These are phyloP conservation scores for Trichoderma atrobrunneum DNA, from an alignment of 2,329 filamentous ascomycete species.

Conservation along the genomic window DNA sequence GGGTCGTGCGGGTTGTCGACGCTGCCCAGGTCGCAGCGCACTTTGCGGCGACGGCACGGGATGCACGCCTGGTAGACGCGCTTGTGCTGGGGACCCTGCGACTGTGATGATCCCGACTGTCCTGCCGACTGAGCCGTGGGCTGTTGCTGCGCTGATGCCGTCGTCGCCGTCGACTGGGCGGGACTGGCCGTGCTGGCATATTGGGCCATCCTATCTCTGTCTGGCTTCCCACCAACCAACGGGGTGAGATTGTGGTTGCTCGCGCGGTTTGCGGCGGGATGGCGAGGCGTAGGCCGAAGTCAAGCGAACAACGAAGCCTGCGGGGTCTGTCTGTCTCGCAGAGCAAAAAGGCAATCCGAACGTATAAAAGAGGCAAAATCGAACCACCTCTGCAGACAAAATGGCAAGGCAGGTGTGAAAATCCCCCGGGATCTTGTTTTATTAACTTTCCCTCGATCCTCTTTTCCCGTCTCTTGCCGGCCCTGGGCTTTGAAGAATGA, in stretches of 20 bases:
- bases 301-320: slow-evolving; percentile 11
- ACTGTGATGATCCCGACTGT: neutral
- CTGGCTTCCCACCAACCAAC: neutral
- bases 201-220: slow-evolving; percentile 23
- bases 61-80: slow-evolving; percentile 64
- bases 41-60: slow-evolving; percentile 59
- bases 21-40: slow-evolving; percentile 62
- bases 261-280: slow-evolving; percentile 38
- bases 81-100: slow-evolving; percentile 47
- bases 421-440: neutral
- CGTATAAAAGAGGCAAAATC: neutral
- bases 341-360: neutral
- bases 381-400: neutral
- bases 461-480: neutral
- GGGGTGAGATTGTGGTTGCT: slow-evolving; percentile 5
- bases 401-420: neutral
- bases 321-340: slow-evolving; percentile 14
- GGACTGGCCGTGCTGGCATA: slow-evolving; percentile 24
- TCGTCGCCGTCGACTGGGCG: slow-evolving; percentile 22
- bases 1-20: slow-evolving; percentile 94
- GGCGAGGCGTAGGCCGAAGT: slow-evolving; percentile 27
- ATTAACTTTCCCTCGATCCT: neutral
- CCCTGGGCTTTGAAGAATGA: neutral
- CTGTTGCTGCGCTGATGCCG: slow-evolving; percentile 22
- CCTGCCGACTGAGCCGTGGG: slow-evolving; percentile 1